Conservation (phyloP, 1,284 basidiomycete species). For the Clitocybe nebularis region DNA sequence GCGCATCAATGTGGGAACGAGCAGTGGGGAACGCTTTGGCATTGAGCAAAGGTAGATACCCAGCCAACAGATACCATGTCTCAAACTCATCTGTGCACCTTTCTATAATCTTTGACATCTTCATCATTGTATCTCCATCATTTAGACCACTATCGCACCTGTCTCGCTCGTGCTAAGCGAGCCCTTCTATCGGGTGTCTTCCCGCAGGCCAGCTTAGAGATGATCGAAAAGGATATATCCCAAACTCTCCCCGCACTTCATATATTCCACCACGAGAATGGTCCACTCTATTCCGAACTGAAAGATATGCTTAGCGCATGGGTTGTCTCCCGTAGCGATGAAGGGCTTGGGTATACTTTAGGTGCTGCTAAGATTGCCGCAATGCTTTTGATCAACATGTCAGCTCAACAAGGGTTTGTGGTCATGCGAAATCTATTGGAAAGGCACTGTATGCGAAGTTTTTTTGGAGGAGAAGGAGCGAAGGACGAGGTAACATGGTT, state of each 20-base stretch:
- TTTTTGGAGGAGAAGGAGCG: constrained; percentile 69
- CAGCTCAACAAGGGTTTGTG: constrained; percentile 76
- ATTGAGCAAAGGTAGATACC: constrained; percentile 72
- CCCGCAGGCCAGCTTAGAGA: constrained; percentile 62
- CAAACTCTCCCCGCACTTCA: constrained; percentile 84
- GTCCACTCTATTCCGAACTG: constrained; percentile 85
- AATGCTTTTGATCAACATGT: constrained; percentile 88
- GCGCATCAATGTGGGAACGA: constrained; percentile 84
- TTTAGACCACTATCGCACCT: constrained; percentile 75
- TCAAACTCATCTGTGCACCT: constrained; percentile 12
- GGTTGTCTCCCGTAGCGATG: constrained; percentile 87
- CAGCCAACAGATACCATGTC: constrained; percentile 9
- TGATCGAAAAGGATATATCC: constrained; percentile 79
- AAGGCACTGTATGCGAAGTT: constrained; percentile 81
- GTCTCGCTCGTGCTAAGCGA: constrained; percentile 70
- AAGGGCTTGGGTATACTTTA: constrained; percentile 75
- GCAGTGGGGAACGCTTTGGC: constrained; percentile 89
- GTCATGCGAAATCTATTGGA: constrained; percentile 88
- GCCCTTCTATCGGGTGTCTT: constrained; percentile 72
- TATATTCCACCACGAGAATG: constrained; percentile 75
- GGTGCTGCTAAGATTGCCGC: constrained; percentile 77
- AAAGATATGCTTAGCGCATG: constrained; percentile 88
- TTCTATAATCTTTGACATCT: constrained; percentile 8
- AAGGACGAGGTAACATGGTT: constrained; percentile 81
- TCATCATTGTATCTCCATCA: constrained; percentile 8